Evolutionary conservation across 2,329 filamentous ascomycete species (phyloP), one percentile per base, ranked within the genome.

Genomic region (Cytospora piceae): DNA sequence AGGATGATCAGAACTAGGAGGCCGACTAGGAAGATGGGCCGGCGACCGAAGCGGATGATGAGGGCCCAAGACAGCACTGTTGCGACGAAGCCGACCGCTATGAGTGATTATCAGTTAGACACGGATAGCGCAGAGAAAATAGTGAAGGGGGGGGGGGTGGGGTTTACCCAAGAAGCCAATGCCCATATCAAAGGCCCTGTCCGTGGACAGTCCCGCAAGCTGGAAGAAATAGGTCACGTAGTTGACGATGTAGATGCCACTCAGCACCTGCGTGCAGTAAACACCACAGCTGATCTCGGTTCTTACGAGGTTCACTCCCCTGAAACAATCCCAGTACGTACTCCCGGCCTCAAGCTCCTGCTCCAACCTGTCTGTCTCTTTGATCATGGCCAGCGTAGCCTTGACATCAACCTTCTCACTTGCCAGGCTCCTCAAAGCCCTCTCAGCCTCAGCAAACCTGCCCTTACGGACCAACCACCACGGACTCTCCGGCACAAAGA

Each of bases 211-310:
- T 1, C 86, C 86, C 3, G 85, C 85, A 71, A 85, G 82, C 68
- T 84, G 76, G 70, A 88, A 87, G 72, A 83, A 84, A 71, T 87
- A 87, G 2, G 85, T 89, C 0, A 85, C 87, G 69, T 88, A 90
- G 64, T 85, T 85, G 57, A 87, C 86, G 68, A 90, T 83, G 17
- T 87, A 86, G 68, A 87, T 86, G 29, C 88, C 87, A 60, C 83
- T 85, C 2, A 90, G 77, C 24, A 88, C 87, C 71, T 90, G 88
- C 3, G 87, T 87, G 4, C 85, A 82, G 78, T 88, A 90, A 8
- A 87, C 85, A 73, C 88, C 87, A 67, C 80, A 79, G 4, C 83
- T 80, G 39, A 86, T 85, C 71, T 86, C 84, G 0, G 84, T 86
- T 24, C 84, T 80, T n/a, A 82, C 78, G 22, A 80, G 71, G 66